phyloP scores from a whole-genome alignment of 1,284 basidiomycete genomes.

The Tilletia setariae region DNA sequence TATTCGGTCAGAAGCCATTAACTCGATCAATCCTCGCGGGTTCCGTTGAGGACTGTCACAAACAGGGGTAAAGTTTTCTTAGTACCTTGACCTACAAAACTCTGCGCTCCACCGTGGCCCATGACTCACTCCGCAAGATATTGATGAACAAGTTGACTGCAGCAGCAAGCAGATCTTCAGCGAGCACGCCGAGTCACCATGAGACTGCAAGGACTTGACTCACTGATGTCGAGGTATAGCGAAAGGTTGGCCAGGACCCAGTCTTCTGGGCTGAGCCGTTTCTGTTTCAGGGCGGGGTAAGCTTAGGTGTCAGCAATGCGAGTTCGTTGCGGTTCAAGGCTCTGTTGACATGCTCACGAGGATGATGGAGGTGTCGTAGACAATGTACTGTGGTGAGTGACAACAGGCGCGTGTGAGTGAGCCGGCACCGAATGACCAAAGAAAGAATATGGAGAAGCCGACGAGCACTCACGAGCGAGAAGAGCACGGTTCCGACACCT shows the following conservation, averaged over 20 bases:
- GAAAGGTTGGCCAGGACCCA: constrained; percentile 79
- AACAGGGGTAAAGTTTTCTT: background rate
- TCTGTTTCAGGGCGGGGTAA: no score
- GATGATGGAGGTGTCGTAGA: constrained; percentile 79
- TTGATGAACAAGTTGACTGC: constrained; percentile 68
- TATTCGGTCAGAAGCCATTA: no score
- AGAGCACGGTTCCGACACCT: constrained; percentile 72
- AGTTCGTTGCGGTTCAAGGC: background rate
- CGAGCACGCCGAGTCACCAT: constrained; percentile 53
- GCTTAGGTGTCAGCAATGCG: no score
- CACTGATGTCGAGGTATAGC: constrained; percentile 70
- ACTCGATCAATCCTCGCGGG: background rate
- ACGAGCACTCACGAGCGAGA: constrained; percentile 65
- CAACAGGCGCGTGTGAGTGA: background rate
- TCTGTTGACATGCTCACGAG: constrained; percentile 40
- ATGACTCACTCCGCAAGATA: constrained; percentile 59
- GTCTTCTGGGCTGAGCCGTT: constrained; percentile 76
- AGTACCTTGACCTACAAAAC: background rate
- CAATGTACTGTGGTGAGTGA: constrained; percentile 41
- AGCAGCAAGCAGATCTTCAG: background rate
- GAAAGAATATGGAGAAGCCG: background rate
- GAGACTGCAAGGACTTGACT: background rate
- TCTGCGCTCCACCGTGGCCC: background rate
- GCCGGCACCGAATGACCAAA: background rate
- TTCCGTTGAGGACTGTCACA: background rate